Base-by-base conservation (phyloP, 441 rosid species). In the Sinapis alba region DNA sequence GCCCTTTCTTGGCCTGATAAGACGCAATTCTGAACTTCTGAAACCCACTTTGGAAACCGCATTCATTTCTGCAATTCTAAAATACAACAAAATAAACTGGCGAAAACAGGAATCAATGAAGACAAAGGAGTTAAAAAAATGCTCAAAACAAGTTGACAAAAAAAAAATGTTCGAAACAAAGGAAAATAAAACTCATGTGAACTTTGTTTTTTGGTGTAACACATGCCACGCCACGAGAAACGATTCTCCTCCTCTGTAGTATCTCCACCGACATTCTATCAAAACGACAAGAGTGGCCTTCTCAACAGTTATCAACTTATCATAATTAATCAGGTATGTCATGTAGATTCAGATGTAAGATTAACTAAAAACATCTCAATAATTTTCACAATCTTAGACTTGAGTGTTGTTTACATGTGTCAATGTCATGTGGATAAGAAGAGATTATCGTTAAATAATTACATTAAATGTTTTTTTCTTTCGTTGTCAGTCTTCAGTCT, bases 241-340 rank as follows among this genome's bases (percentile, higher is more conserved):
- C 36, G 67, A 74, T 74, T 74, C 61, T 67, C 78, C 61, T 67
- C 78, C 71, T 65, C 57, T 6, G 50, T 73, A 50, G 64, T 66
- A 45, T 66, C 27, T 66, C 65, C 69, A 72, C 69, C 76, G 76
- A 54, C 18, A 23, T 36, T 56, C 15, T 73, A 54, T 16, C 59
- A 18, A 28, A 73, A 57, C 72, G 58, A 57, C 71, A 26, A 57
- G 20, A 13, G 58, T 12, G 26, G 34, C 30, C 43, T 21, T 21
- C 59, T 20, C 27, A 19, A 34, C 0, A 59, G 3, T 12, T 51
- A 61, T 5, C 57, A 61, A 59, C 2, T 12, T 51, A 61, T 5
- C 57, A 61, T 75, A 50, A 53, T 19, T 36, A n/a, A 51, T 50
- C 13, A 68, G 28, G 26, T 26, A 51, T 61, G 27, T 75, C 62